Percentiles rank a stretch among this genome's conserved stretches.
phyloP scores from a whole-genome alignment of 75 land plant species.

The Sequoiadendron giganteum region DNA sequence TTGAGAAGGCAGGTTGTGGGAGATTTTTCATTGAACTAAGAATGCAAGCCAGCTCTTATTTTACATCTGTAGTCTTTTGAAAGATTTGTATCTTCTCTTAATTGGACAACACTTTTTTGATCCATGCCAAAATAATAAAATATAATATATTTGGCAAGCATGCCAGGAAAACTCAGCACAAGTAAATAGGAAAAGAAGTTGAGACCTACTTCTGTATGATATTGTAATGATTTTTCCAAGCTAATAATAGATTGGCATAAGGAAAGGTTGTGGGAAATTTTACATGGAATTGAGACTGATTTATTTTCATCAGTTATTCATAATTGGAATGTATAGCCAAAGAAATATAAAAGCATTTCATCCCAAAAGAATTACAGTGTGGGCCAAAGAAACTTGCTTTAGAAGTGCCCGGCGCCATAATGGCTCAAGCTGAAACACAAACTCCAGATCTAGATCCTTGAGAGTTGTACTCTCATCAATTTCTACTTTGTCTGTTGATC shows the following conservation, averaged over 20 bases:
- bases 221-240: background rate
- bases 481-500: slow-evolving; percentile 75
- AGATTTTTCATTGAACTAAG: background rate
- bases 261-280: background rate
- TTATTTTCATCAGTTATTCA: background rate
- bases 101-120: background rate
- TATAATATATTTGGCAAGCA: background rate
- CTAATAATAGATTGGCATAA: background rate
- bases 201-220: background rate
- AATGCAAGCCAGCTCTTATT: background rate
- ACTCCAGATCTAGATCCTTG: slow-evolving; percentile 88
- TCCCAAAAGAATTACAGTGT: background rate
- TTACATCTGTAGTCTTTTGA: background rate
- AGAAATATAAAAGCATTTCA: background rate
- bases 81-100: background rate
- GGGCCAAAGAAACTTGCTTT: slow-evolving; percentile 17
- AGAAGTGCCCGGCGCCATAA: slow-evolving; percentile 57
- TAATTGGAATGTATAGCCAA: background rate
- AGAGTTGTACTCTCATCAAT: slow-evolving; percentile 94
- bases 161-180: background rate
- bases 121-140: background rate
- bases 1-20: background rate
- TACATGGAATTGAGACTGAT: background rate
- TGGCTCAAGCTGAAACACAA: slow-evolving; percentile 65
- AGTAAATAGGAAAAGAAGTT: background rate